Base-by-base conservation (phyloP, 192 early-diverging fungal genomes). In the Anaeromyces robustus region DNA sequence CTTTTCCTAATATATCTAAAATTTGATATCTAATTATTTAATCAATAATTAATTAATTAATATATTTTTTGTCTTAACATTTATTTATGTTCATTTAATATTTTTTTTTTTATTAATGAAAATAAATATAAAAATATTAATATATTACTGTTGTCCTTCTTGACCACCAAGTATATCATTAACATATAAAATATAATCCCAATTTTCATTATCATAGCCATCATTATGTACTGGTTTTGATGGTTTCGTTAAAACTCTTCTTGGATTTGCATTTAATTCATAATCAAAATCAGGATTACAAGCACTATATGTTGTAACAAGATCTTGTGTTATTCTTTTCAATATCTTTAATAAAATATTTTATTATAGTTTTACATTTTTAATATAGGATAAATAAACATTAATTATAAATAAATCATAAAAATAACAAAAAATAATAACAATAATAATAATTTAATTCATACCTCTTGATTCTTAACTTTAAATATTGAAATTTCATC, bases 161-260 rank as follows among this genome's bases (percentile, higher is more conserved):
- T 93, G 92, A 30, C 88, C 89, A n/a, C 96, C 96, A n/a, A 99
- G 86, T 19, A 97, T 92, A 83, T 99, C 97, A 84, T 96, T 97
- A 79, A 97, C 96, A 84, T 95, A 95, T 34, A 99, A 88, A 80
- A 99, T 95, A 84, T 97, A 99, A 84, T 99, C 97, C 81, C 87
- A 93, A 84, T 98, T 95, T 83, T 94, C 93, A 85, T 99, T 99
- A 84, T 99, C 97, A 82, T 89, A 92, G 14, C 96, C 96, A 79
- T 96, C 93, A 83, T 98, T 99, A 82, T 92, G 90, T 28, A 90
- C 88, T 5, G 94, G 93, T 81, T 98, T 95, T 29, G 93, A 94
- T 0, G 97, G 97, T 80, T 98, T 95, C 12, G 97, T 99, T 77
- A 99, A 85, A 16, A 96, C 96, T 29, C 97, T 87, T 28, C 96